Conservation (phyloP, 1,284 basidiomycete species). For the Apiotrichum sp. region DNA sequence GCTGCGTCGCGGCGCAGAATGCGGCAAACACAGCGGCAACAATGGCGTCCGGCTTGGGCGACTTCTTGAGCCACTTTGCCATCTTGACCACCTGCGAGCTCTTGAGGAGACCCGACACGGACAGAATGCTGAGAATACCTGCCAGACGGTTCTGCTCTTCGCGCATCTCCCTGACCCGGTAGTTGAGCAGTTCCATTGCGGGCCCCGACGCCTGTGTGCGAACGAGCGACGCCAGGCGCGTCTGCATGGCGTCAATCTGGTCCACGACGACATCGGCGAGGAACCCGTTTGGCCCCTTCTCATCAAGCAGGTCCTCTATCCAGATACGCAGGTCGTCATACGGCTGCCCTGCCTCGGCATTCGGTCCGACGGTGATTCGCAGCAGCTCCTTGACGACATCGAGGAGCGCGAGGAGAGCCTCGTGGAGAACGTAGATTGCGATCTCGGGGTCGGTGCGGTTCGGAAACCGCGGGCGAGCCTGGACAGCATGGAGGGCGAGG, state of each 20-base stretch:
- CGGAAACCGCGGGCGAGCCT: slow-evolving; percentile 27
- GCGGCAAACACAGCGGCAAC: slow-evolving; percentile 26
- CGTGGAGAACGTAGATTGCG: slow-evolving; percentile 33
- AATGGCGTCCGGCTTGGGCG: slow-evolving; percentile 28
- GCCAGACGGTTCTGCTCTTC: slow-evolving; percentile 36
- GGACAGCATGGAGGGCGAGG: slow-evolving; percentile 34
- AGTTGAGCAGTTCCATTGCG: slow-evolving; percentile 33
- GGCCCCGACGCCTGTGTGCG: slow-evolving; percentile 19
- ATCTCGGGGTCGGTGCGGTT: slow-evolving; percentile 34
- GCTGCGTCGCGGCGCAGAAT: slow-evolving; percentile 28
- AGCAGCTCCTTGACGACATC: slow-evolving; percentile 34
- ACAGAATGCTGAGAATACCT: slow-evolving; percentile 26
- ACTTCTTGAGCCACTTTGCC: slow-evolving; percentile 41
- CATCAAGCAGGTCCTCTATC: slow-evolving; percentile 31
- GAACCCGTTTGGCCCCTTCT: slow-evolving; percentile 24
- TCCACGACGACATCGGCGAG: slow-evolving; percentile 34
- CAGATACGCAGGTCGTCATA: slow-evolving; percentile 29
- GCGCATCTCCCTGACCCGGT: slow-evolving; percentile 27
- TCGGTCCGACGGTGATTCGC: slow-evolving; percentile 21
- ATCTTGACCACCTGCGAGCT: slow-evolving; percentile 38
- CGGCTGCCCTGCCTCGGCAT: slow-evolving; percentile 20
- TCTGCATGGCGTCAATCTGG: slow-evolving; percentile 32
- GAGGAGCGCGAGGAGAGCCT: slow-evolving; percentile 29
- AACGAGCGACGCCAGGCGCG: slow-evolving; percentile 22
- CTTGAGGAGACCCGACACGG: slow-evolving; percentile 31